These are phyloP conservation scores for Phytophthora pluvialis DNA, from an alignment of 352 stramenopile species.

Conservation along the genomic window DNA sequence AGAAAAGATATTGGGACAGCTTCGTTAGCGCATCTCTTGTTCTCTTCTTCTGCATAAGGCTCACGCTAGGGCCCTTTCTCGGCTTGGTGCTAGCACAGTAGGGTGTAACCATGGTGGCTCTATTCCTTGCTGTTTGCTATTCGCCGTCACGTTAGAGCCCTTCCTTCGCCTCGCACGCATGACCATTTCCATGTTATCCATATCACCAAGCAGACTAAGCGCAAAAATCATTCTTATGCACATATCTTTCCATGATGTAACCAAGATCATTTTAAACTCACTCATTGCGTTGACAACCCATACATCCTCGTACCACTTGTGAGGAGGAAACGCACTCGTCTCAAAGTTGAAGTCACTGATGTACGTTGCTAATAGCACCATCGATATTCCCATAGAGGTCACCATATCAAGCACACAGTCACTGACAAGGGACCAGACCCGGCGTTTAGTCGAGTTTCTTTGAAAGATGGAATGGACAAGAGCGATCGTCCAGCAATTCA, in stretches of 20 bases:
- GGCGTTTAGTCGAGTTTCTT: background rate
- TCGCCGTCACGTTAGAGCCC: background rate
- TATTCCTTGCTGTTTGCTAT: background rate
- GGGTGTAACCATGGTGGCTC: slow-evolving; percentile 6
- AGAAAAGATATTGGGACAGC: slow-evolving; percentile 19
- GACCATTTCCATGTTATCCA: slow-evolving; percentile 39
- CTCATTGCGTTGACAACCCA: slow-evolving; percentile 29
- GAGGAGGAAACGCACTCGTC: background rate
- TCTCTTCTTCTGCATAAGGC: slow-evolving; percentile 3
- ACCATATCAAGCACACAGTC: slow-evolving; percentile 36
- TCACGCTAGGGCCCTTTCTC: background rate
- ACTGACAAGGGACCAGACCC: slow-evolving; percentile 15
- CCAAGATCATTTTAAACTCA: slow-evolving; percentile 43
- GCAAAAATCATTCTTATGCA: slow-evolving; percentile 46
- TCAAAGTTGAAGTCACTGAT: slow-evolving; percentile 12
- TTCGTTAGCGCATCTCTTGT: slow-evolving; percentile 6
- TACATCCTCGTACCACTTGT: slow-evolving; percentile 14
- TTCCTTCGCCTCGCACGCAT: slow-evolving; percentile 4
- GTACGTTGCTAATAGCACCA: slow-evolving; percentile 22
- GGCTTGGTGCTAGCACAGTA: background rate
- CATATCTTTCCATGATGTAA: slow-evolving; percentile 45
- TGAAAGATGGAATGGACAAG: slow-evolving; percentile 21
- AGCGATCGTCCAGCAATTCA: slow-evolving; percentile 40
- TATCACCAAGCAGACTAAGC: slow-evolving; percentile 34
- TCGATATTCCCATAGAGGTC: slow-evolving; percentile 31